A percentile compares a stretch with the other conserved stretches of the same genome.
phyloP scores from a whole-genome alignment of 805 yeast genomes.

The Nakazawaea laoshanensis region DNA sequence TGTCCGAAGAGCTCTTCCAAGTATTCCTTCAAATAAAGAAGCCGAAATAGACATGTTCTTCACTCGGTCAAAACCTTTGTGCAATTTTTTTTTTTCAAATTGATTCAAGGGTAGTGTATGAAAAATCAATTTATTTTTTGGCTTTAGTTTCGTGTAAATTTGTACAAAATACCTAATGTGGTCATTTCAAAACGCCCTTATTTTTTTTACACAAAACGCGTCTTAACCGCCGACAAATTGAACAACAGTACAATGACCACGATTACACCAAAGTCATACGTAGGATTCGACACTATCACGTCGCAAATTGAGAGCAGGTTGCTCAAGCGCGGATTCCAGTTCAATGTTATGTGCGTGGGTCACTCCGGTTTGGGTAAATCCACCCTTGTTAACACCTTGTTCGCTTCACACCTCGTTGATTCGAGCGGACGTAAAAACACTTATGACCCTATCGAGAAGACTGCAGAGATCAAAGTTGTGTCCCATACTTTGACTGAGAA shows the following conservation, averaged over 20 bases:
- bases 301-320: conserved; percentile 89
- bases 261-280: conserved; percentile 60
- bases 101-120: too few species aligned
- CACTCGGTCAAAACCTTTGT: too few species aligned
- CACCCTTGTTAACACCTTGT: conserved; percentile 84
- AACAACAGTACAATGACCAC: conserved; percentile 3
- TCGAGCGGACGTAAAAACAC: conserved; percentile 64
- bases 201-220: too few species aligned
- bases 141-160: too few species aligned
- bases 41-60: too few species aligned
- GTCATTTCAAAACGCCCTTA: too few species aligned
- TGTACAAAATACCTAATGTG: too few species aligned
- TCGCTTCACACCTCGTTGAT: conserved; percentile 70
- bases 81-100: too few species aligned
- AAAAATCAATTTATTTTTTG: too few species aligned
- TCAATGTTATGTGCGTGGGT: conserved; percentile 91
- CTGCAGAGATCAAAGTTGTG: conserved; percentile 74
- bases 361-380: conserved; percentile 92
- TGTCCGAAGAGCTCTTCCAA: too few species aligned
- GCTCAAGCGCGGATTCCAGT: conserved; percentile 87
- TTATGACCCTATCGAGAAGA: conserved; percentile 70
- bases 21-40: too few species aligned
- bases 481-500: conserved; percentile 73
- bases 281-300: conserved; percentile 95
- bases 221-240: too few species aligned